Conservation (phyloP, 345 rosid species). For the Sonneratia caseolaris region DNA sequence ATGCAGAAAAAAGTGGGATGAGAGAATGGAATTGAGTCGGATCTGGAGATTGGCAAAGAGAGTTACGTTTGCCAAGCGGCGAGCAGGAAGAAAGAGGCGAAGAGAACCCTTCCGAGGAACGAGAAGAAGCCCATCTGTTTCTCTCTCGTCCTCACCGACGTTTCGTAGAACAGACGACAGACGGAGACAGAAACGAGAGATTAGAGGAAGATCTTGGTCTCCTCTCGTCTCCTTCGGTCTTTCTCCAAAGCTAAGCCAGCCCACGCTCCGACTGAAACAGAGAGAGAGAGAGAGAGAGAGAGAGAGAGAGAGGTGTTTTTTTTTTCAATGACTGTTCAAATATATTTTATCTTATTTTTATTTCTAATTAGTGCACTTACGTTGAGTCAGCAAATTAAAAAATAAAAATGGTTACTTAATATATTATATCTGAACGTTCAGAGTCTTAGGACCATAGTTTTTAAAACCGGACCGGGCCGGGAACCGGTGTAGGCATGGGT, state of each 20-base stretch:
- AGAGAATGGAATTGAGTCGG: not conserved
- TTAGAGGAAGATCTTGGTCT: conserved; percentile 11
- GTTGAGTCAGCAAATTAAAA: not conserved
- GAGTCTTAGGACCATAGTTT: too few species aligned
- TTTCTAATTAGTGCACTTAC: not conserved
- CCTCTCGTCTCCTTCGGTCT: not conserved
- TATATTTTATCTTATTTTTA: not conserved
- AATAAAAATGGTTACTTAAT: too few species aligned
- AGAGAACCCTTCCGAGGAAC: conserved; percentile 80
- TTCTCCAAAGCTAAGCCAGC: not conserved
- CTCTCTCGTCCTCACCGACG: not conserved
- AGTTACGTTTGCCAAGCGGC: conserved; percentile 83
- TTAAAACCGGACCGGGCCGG: too few species aligned
- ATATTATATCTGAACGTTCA: too few species aligned
- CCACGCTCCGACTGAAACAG: not conserved
- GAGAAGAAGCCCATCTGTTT: conserved; percentile 76
- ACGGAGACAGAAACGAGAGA: not conserved
- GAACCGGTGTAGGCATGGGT: too few species aligned
- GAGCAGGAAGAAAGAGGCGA: conserved; percentile 81
- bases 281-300: not conserved
- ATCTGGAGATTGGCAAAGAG: conserved; percentile 9
- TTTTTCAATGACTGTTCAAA: not conserved
- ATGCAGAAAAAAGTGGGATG: not conserved
- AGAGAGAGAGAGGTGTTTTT: not conserved
- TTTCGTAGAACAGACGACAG: not conserved